phyloP scores from a whole-genome alignment of 352 stramenopile genomes.

The Albugo candida region DNA sequence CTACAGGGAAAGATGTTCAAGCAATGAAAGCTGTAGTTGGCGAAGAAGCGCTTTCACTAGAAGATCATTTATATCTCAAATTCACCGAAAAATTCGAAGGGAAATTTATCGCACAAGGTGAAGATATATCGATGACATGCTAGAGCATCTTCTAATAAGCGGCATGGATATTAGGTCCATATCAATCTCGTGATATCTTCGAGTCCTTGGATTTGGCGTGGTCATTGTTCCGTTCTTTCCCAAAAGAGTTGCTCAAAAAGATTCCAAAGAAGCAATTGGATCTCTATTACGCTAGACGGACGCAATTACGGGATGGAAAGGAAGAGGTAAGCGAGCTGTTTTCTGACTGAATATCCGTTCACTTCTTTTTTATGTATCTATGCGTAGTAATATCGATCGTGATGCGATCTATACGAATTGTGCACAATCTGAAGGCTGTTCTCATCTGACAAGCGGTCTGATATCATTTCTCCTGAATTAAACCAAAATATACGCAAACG shows the following conservation, averaged over 20 bases:
- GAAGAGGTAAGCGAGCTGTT: slow-evolving; percentile 28
- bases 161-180: slow-evolving; percentile 30
- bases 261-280: slow-evolving; percentile 98
- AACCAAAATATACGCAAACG: too few relatives aligned
- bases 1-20: slow-evolving; percentile 93
- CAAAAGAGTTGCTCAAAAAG: slow-evolving; percentile 98
- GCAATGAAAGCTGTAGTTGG: slow-evolving; percentile 99
- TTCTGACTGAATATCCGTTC: too few relatives aligned
- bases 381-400: too few relatives aligned
- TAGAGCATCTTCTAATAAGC: neutral
- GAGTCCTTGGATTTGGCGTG: slow-evolving; percentile 97
- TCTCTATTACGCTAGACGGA: slow-evolving; percentile 90
- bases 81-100: slow-evolving; percentile 99
- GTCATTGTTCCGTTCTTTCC: slow-evolving; percentile 97
- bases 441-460: too few relatives aligned
- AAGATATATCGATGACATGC: neutral
- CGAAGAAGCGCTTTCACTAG: slow-evolving; percentile 96
- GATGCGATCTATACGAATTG: too few relatives aligned
- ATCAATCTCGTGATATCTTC: slow-evolving; percentile 97
- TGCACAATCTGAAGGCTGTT: too few relatives aligned
- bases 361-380: too few relatives aligned
- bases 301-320: slow-evolving; percentile 62
- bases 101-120: slow-evolving; percentile 94
- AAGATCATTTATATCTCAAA: slow-evolving; percentile 98
- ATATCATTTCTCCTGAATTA: too few relatives aligned